These are phyloP conservation scores for Claviceps africana DNA, from an alignment of 2,329 filamentous ascomycete genomes.

Conservation along the genomic window DNA sequence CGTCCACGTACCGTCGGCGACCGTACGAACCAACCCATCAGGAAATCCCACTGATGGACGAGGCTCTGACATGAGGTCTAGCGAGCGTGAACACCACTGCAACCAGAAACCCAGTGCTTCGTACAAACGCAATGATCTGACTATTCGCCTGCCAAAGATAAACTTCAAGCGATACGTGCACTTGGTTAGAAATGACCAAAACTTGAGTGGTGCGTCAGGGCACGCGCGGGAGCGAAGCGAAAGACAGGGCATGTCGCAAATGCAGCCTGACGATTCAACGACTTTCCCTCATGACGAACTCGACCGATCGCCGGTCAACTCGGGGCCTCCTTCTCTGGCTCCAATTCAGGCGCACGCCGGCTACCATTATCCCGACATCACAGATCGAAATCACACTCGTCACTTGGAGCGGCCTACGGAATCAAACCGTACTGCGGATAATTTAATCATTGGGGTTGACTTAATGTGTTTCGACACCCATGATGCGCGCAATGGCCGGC, in stretches of 20 bases:
- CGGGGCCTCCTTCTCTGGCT: too few relatives aligned
- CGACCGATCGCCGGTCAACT: not conserved
- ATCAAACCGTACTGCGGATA: too few relatives aligned
- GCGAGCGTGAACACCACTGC: not conserved
- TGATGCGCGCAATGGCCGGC: too few relatives aligned
- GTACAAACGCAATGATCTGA: not conserved
- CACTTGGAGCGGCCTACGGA: too few relatives aligned
- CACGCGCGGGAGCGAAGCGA: not conserved
- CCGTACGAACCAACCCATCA: not conserved
- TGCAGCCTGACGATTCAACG: not conserved
- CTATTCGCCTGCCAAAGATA: not conserved
- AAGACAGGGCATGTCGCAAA: not conserved
- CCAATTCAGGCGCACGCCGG: too few relatives aligned
- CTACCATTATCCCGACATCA: too few relatives aligned
- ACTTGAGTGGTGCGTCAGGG: not conserved
- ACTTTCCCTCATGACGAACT: not conserved
- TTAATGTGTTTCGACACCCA: too few relatives aligned
- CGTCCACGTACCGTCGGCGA: not conserved
- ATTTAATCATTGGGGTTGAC: too few relatives aligned
- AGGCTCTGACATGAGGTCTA: not conserved
- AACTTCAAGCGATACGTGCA: not conserved
- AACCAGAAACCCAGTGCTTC: not conserved
- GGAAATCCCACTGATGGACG: not conserved
- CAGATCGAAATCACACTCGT: too few relatives aligned
- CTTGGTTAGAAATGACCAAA: not conserved